Evolutionary conservation across 1,284 basidiomycete genomes (phyloP).

Genomic region (Heterobasidion irregulare): DNA sequence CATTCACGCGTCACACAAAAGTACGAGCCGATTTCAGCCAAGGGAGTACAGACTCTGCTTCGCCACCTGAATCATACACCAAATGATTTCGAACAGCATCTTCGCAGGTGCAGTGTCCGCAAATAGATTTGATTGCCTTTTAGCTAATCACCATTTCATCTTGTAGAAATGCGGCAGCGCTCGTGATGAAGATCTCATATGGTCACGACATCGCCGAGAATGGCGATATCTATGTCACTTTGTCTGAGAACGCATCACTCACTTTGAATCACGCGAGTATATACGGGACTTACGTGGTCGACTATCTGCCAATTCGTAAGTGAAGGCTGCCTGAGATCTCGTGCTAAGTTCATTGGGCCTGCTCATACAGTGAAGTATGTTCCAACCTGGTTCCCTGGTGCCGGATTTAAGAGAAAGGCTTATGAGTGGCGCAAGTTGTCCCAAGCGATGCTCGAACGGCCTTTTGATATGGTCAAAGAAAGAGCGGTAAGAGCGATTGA

Average conservation of each 20-base stretch:
- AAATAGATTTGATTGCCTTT: neutral
- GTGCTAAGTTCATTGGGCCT: neutral
- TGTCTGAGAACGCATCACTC: conserved; percentile 27
- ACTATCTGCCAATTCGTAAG: conserved; percentile 19
- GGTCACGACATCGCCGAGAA: conserved; percentile 22
- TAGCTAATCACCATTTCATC: neutral
- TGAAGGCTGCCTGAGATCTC: neutral
- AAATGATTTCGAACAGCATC: conserved; percentile 11
- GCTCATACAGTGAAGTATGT: neutral
- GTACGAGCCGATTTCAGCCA: conserved; percentile 20
- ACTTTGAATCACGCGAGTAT: conserved; percentile 15
- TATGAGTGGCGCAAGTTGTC: neutral
- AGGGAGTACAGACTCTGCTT: no score
- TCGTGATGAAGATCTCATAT: conserved; percentile 18
- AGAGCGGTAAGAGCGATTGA: neutral
- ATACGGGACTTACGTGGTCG: conserved; percentile 22
- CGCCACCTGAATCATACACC: conserved; percentile 11
- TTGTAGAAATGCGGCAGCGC: conserved; percentile 13
- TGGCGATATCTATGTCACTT: conserved; percentile 33
- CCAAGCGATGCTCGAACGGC: neutral
- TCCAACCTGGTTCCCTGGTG: conserved; percentile 1
- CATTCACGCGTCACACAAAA: conserved; percentile 24
- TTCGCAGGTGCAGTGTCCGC: conserved; percentile 5
- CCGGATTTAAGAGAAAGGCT: conserved; percentile 8
- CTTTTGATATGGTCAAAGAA: neutral